Percentiles rank a stretch among this genome's conserved stretches.
These are phyloP conservation scores for Cutaneotrichosporon spelunceum DNA, from an alignment of 1,284 basidiomycete species.

Conservation along the genomic window DNA sequence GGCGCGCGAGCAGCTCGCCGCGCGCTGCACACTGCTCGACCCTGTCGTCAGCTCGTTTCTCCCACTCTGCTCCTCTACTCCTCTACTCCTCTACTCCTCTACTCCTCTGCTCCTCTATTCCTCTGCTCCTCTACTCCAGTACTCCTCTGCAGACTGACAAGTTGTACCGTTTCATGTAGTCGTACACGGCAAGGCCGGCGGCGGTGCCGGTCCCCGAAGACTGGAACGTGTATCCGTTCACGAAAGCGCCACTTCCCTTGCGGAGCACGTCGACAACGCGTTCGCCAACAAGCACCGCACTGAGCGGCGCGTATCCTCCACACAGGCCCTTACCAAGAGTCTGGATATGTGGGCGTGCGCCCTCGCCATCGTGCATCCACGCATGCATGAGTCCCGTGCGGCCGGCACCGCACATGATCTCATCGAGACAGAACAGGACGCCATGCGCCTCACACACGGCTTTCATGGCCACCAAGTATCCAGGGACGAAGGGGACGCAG, in stretches of 20 bases:
- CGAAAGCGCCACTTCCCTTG: conserved; percentile 57
- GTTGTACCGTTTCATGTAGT: conserved; percentile 23
- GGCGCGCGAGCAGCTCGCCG: conserved; percentile 61
- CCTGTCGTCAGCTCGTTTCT: conserved; percentile 19
- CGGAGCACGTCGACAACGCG: conserved; percentile 66
- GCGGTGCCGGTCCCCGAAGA: conserved; percentile 71
- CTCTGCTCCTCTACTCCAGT: too few species aligned
- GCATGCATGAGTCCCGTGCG: conserved; percentile 71
- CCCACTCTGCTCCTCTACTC: too few species aligned
- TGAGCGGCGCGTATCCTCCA: conserved; percentile 80
- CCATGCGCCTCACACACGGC: conserved; percentile 82
- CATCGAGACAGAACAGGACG: conserved; percentile 79
- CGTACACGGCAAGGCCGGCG: conserved; percentile 67
- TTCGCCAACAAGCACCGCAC: conserved; percentile 70
- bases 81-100: too few species aligned
- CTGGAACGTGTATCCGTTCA: conserved; percentile 85
- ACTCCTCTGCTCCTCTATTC: too few species aligned
- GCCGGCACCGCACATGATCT: conserved; percentile 83
- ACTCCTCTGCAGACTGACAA: conserved; percentile 17
- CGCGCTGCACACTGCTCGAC: conserved; percentile 63
- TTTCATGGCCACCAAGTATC: conserved; percentile 63
- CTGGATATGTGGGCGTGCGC: conserved; percentile 67
- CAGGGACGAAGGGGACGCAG: conserved; percentile 36
- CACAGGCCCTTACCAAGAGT: conserved; percentile 81
- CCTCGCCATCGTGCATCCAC: conserved; percentile 68